Percentiles rank a stretch among this genome's conserved stretches.
These are phyloP conservation scores for Entoloma clypeatum DNA, from an alignment of 1,284 basidiomycete genomes.

Conservation along the genomic window DNA sequence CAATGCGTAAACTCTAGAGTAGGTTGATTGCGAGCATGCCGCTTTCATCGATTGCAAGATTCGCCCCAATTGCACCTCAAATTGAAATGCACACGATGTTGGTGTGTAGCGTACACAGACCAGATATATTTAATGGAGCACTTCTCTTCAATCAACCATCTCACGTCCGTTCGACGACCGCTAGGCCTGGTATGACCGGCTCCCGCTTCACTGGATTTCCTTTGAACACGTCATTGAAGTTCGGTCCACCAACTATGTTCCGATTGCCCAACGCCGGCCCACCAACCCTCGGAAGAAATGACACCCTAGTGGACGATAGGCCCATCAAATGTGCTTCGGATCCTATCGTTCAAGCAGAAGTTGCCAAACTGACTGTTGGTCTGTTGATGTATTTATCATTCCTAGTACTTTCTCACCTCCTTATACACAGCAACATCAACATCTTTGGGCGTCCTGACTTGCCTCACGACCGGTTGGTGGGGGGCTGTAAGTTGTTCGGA, in stretches of 20 bases:
- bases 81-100: slow-evolving; percentile 58
- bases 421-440: slow-evolving; percentile 49
- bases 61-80: slow-evolving; percentile 55
- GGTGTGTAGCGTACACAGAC: slow-evolving; percentile 48
- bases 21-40: too few relatives aligned
- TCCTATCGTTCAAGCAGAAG: slow-evolving; percentile 64
- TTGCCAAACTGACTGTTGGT: slow-evolving; percentile 65
- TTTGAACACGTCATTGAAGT: too few relatives aligned
- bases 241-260: too few relatives aligned
- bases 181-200: too few relatives aligned
- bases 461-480: slow-evolving; percentile 83
- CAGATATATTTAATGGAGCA: slow-evolving; percentile 39
- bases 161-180: too few relatives aligned
- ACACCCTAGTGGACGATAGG: too few relatives aligned
- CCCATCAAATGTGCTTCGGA: slow-evolving; percentile 59
- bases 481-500: too few relatives aligned
- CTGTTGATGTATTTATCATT: slow-evolving; percentile 21
- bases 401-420: slow-evolving; percentile 7
- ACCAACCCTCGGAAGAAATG: too few relatives aligned
- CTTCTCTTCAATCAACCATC: too few relatives aligned
- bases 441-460: slow-evolving; percentile 63
- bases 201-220: too few relatives aligned
- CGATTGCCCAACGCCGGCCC: slow-evolving; percentile 17
- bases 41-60: slow-evolving; percentile 46
- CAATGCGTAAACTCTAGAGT: too few relatives aligned